Conservation (phyloP, 768 basidiomycete genomes). For the Royoungia palumana region DNA sequence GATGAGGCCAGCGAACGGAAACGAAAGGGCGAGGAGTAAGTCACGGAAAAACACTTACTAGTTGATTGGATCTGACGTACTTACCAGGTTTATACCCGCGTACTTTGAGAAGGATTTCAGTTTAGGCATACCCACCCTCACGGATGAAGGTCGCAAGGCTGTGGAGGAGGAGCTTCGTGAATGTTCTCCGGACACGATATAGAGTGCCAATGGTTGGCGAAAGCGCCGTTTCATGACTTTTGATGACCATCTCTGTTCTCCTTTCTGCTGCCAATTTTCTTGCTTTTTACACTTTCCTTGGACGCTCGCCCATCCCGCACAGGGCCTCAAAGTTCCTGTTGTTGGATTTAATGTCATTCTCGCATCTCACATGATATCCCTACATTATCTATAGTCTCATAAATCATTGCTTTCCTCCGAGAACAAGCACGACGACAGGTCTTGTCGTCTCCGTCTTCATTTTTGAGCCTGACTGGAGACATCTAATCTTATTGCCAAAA, state of each 20-base stretch:
- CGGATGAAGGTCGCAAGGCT: constrained; percentile 63
- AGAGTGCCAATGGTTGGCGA: constrained; percentile 5
- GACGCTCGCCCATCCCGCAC: background rate
- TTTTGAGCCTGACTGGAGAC: no score
- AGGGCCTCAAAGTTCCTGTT: background rate
- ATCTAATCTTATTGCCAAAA: no score
- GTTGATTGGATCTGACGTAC: background rate
- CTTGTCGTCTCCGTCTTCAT: no score
- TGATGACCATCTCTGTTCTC: constrained; percentile 8
- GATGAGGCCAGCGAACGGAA: constrained; percentile 87
- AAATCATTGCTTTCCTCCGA: constrained; percentile 8
- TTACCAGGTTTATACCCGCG: constrained; percentile 59
- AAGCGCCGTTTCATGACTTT: constrained; percentile 1
- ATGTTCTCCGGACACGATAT: constrained; percentile 8
- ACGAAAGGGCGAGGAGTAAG: constrained; percentile 73
- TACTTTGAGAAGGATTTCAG: constrained; percentile 73
- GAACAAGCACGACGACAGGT: no score
- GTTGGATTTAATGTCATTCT: constrained; percentile 9
- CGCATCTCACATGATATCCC: constrained; percentile 25
- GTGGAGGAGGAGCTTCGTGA: constrained; percentile 65
- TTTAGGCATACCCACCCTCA: constrained; percentile 66
- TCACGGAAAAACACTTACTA: constrained; percentile 18
- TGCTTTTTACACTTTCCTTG: constrained; percentile 2
- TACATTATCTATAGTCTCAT: constrained; percentile 22
- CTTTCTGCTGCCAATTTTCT: background rate